Base-by-base conservation (phyloP, 306 rosid genomes). In the Trifolium subterraneum region DNA sequence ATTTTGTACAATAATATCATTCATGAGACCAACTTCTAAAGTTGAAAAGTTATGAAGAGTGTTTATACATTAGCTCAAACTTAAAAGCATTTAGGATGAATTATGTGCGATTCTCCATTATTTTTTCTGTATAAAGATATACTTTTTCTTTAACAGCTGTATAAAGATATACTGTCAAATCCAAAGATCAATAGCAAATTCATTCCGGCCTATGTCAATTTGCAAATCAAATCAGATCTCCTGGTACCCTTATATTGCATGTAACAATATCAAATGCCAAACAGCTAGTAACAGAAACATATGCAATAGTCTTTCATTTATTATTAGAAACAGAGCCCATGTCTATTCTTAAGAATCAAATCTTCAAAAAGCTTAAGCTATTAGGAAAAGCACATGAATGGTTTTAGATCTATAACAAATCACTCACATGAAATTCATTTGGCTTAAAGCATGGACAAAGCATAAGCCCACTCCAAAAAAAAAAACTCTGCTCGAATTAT, bases 1-100 rank as follows among this genome's bases (percentile, higher is more conserved):
- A 82, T 63, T 68, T 79, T 58, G 78, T 63, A 68, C 47, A 81
- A 42, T 68, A 76, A 74, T 55, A 79, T 78, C 65, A 61, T 76
- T 69, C 61, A 72, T 23, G 41, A 44, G 70, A 64, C 64, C 71
- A 75, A 70, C 64, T 73, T 62, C 35, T 13, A 48, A n/a, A 51
- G 55, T 48, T 59, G 70, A 71, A 71, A 73, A 31, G 60, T 42
- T 14, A 22, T 15, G 64, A 29, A 38, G 78, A 73, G 6, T 29
- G 12, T 58, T 41, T 16, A 18, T 6, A 27, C 39, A 78, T 36
- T 78, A n/a, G 47, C 71, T 58, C 52, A 31, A 71, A 54, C 70
- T 59, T 60, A 6, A 64, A 69, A 68, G n/a, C 33, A 64, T 23
- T 39, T n/a, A 31, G 23, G 45, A 33, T 61, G 44, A 61, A 61